Conservation (phyloP, 2,329 filamentous ascomycete species). For the Arthrobotrys sphaeroides region DNA sequence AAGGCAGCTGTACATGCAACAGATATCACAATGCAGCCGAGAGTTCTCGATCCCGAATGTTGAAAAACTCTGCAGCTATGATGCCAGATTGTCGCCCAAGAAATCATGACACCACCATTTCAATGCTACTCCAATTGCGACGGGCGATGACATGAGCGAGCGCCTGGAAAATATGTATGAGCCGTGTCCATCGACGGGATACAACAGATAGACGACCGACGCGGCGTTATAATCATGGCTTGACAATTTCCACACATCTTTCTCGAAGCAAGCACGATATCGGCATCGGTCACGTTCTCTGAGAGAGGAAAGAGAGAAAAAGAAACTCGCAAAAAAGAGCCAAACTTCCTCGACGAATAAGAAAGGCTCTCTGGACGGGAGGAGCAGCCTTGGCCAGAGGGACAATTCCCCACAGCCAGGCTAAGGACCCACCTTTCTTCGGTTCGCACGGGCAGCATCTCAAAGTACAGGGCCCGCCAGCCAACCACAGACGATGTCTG, state of each 20-base stretch:
- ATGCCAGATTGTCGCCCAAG: conserved; percentile 3
- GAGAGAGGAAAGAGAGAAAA: too few relatives aligned
- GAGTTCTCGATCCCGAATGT: conserved; percentile 1
- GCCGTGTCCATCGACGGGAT: conserved; percentile 16
- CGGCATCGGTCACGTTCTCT: background rate
- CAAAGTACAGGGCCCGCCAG: conserved; percentile 14
- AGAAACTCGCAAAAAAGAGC: conserved; percentile 6
- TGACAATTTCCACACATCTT: conserved; percentile 39
- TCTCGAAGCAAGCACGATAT: conserved; percentile 7
- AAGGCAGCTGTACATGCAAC: conserved; percentile 43
- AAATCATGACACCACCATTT: conserved; percentile 34
- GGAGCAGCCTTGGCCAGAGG: conserved; percentile 9
- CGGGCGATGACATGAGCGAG: conserved; percentile 7
- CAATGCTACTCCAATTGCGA: too few relatives aligned
- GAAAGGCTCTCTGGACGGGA: conserved; percentile 36
- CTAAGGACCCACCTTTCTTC: conserved; percentile 20
- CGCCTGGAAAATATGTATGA: conserved; percentile 28
- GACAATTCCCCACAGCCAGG: conserved; percentile 36
- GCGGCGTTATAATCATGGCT: conserved; percentile 14
- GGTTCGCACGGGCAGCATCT: conserved; percentile 44
- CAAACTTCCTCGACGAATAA: conserved; percentile 40
- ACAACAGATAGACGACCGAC: background rate
- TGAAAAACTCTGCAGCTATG: background rate
- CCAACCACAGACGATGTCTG: conserved; percentile 38
- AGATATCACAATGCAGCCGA: conserved; percentile 26